Base-by-base conservation (phyloP, 345 rosid genomes). In the Angophora floribunda region DNA sequence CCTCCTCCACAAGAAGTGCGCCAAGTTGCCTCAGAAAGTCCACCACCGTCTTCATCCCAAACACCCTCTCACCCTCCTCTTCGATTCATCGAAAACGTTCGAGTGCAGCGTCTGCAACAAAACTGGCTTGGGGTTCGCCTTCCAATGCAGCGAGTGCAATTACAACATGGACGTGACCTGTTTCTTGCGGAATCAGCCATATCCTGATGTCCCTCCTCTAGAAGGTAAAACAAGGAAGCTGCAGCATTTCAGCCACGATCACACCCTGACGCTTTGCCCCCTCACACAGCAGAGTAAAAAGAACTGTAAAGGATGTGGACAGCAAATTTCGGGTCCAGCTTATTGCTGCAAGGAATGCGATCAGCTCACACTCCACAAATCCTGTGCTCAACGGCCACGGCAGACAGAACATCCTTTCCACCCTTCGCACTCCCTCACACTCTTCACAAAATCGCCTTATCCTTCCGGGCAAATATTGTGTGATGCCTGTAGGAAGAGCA, bases 1-100 rank as follows among this genome's bases (percentile, higher is more conserved):
- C 88, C 85, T 52, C 84, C 90, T 91, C 47, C 91, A 91, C 52
- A 87, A 86, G 32, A 59, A 51, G 44, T 91, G 93, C 49, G 89
- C 88, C n/a, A 28, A 86, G 51, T 55, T 88, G 44, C 91, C 90
- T 22, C 28, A 21, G 24, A 67, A 87, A 59, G 85, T 88, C 67
- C n/a, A 50, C 9, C 90, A 87, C 57, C 90, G 47, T 32, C 52
- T 87, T 65, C 93, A 91, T 89, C 89, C 88, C 22, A 51, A 86
- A 41, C 93, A 90, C 87, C 87, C 91, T 61, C 90, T 91, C 41
- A 10, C 32, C 50, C 89, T 91, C 52, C 19, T 87, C 28, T 61
- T 87, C 79, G 13, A 57, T 14, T 13, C 32, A 2, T 32, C 65
- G 41, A 78, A 88, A 49, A 24, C 15, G 8, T 30, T 47, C 63